Evolutionary conservation across 2,329 filamentous ascomycete species (phyloP), one percentile per base, ranked within the genome.

Genomic region (Apiospora koreana): DNA sequence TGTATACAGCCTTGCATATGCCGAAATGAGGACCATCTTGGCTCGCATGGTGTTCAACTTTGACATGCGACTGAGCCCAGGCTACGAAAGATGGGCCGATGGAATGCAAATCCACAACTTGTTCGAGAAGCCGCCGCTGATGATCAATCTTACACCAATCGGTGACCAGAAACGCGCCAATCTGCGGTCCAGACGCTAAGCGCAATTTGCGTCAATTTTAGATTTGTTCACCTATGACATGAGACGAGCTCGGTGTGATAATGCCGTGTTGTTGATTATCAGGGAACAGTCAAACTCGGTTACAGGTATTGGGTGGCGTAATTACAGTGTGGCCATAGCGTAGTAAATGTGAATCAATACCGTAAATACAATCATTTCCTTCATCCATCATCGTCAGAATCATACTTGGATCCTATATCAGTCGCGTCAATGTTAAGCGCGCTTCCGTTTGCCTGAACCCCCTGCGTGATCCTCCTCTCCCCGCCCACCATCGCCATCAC

Each of bases 21-120:
- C 76, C 7, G 81, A 83, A 73, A 81, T 83, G 77, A 78, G 80
- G 9, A 69, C 82, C 3, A 79, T 82, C n/a, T 70, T 83, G 7
- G 78, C 81, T 1, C 75, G 76, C 12, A 66, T 83, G 3, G 65
- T 83, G 5, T 83, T 76, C 69, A 79, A 79, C 42, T 83, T 83
- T 45, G 80, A 83, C 38, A 64, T 82, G 66, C 65, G 70, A 21
- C 68, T 80, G 25, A 69, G 72, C 2, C 70, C 77, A 5, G 75
- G 78, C 41, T 72, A 72, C 28, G 28, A 58, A 1, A 69, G 73
- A 23, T 80, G 79, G 78, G 72, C 77, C 1, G 43, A 74, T 1
- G 38, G 64, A 10, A 78, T 79, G 48, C 74, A 72, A 42, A 73
- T 74, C n/a, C 77, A 76, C 68, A n/a, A 76, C 3, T 72, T 79